phyloP scores from a whole-genome alignment of 208 protist genomes.

The Acanthamoeba culbertsoni region DNA sequence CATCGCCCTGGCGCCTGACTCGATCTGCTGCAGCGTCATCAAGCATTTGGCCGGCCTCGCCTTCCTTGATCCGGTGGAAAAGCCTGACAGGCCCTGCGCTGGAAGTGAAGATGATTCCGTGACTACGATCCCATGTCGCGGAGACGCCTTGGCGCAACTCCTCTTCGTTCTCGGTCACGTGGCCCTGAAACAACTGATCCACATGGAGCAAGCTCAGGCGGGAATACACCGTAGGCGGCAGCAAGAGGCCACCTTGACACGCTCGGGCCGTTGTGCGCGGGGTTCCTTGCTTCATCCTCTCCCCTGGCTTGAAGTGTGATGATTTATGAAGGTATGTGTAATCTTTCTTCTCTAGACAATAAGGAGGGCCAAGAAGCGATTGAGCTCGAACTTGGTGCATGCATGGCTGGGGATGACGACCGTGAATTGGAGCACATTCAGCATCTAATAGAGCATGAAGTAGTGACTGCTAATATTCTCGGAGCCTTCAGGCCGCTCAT shows the following conservation, averaged over 20 bases:
- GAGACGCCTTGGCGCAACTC: constrained; percentile 43
- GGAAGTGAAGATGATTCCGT: background rate
- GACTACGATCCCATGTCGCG: too few relatives aligned
- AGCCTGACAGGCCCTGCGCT: background rate
- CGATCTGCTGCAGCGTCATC: constrained; percentile 41
- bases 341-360: constrained; percentile 30
- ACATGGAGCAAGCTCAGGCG: constrained; percentile 68
- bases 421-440: constrained; percentile 56
- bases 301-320: background rate
- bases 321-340: too few relatives aligned
- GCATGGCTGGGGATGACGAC: constrained; percentile 54
- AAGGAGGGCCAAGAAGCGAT: constrained; percentile 26
- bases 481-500: constrained; percentile 63
- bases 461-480: constrained; percentile 58
- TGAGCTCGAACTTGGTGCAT: constrained; percentile 66
- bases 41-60: background rate
- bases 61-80: background rate
- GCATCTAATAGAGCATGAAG: constrained; percentile 50
- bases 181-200: constrained; percentile 75
- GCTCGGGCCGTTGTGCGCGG: too few relatives aligned
- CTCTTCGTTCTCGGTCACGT: constrained; percentile 80
- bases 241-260: background rate
- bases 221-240: constrained; percentile 9
- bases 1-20: constrained; percentile 65
- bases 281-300: too few relatives aligned